Evolutionary conservation across 2,329 filamentous ascomycete species (phyloP), one percentile per base, ranked within the genome.

Genomic region (Dactylonectria macrodidyma): DNA sequence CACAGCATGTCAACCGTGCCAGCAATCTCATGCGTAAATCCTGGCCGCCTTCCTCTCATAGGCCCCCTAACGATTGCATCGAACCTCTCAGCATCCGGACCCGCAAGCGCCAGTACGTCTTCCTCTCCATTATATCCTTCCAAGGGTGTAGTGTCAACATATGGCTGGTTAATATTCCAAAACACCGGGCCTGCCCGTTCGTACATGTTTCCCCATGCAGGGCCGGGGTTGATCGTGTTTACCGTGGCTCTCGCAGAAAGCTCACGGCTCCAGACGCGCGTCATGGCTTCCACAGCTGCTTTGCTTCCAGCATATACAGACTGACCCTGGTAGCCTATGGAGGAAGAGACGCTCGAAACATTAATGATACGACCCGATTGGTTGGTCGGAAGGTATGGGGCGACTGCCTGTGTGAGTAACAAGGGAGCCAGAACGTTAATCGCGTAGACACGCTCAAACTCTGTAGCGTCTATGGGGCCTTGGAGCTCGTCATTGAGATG

Each of bases 341-440:
- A 82, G n/a, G 86, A 85, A 33, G 84, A 86, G 33, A 88, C 86
- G 66, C 85, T 88, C 5, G 86, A 88, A 59, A 89, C 79, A 78
- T 86, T 88, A 75, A 90, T 82, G 71, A 90, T 84, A 84, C 86
- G 65, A 81, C 87, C 70, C 85, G 90, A 69, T 91, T 91, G 81
- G 93, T 92, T 62, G 79, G 82, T 2, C 89, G 94, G 84, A 4
- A 97, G 86, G 80, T 92, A 91, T 0, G 90, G 91, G 34, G 90
- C 82, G 0, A 89, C 89, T 5, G 92, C 92, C 81, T 97, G 91
- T 30, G 93, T 89, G 14, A 97, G 85, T 2, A 97, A 87, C 24
- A 97, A 82, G 1, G 94, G 94, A 0, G 93, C 94, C 10, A 94
- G 88, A 22, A 97, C 94, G 77, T 97, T 97, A 81, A 96, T 87